These are phyloP conservation scores for Coniella vitis DNA, from an alignment of 2,329 filamentous ascomycete genomes.

Conservation along the genomic window DNA sequence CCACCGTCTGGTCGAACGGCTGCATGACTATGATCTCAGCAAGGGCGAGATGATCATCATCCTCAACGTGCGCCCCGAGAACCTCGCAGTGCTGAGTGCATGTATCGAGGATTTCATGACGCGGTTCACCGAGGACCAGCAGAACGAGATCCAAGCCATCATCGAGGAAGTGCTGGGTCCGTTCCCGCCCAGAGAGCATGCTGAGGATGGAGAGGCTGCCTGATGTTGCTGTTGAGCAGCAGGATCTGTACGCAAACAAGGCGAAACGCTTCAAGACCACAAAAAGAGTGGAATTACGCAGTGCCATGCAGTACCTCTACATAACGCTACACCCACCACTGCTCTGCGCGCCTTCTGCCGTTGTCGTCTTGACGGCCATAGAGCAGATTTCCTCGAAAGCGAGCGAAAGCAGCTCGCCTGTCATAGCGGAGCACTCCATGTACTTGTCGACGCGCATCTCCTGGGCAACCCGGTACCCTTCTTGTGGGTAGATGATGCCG, in stretches of 20 bases:
- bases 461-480: constrained; percentile 50
- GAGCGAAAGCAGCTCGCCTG: constrained; percentile 50
- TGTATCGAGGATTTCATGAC: constrained; percentile 59
- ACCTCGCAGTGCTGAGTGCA: constrained; percentile 51
- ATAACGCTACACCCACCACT: constrained; percentile 47
- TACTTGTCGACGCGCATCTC: constrained; percentile 56
- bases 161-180: constrained; percentile 52
- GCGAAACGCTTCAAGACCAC: not conserved
- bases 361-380: constrained; percentile 44
- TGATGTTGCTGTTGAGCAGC: not conserved
- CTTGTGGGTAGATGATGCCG: constrained; percentile 54
- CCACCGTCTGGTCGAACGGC: constrained; percentile 43
- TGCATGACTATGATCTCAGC: constrained; percentile 53
- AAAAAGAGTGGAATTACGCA: not conserved
- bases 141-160: constrained; percentile 49
- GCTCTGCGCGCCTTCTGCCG: constrained; percentile 43
- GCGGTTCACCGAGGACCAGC: constrained; percentile 53
- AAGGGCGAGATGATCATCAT: constrained; percentile 66
- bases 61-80: constrained; percentile 56
- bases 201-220: constrained; percentile 14
- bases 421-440: constrained; percentile 56
- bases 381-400: constrained; percentile 56
- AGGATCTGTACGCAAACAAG: too few species aligned
- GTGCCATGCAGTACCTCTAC: constrained; percentile 26
- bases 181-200: constrained; percentile 28